These are phyloP conservation scores for Calonectria fujianensis DNA, from an alignment of 2,329 filamentous ascomycete genomes.

Conservation along the genomic window DNA sequence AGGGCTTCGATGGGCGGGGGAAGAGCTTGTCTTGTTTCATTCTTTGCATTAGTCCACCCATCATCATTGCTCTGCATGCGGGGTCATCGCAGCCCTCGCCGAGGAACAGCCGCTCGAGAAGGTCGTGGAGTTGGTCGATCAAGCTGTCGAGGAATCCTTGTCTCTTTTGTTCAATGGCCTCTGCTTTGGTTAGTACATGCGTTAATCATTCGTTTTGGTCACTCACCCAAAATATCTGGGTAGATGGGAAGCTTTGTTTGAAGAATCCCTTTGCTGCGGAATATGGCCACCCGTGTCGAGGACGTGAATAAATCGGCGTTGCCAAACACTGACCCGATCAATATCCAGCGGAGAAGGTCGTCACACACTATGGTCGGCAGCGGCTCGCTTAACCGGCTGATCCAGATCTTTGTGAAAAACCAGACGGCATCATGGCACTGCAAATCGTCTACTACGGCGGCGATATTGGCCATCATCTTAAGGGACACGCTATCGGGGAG, in stretches of 20 bases:
- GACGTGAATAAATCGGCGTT: conserved; percentile 1
- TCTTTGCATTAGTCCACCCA: conserved; percentile 6
- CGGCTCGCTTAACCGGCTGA: background rate
- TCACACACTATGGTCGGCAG: background rate
- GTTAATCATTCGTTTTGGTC: too few relatives aligned
- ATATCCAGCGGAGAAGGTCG: conserved; percentile 8
- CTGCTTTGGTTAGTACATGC: background rate
- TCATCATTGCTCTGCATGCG: conserved; percentile 15
- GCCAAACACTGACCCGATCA: conserved; percentile 4
- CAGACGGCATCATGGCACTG: conserved; percentile 25
- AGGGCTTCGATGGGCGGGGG: background rate
- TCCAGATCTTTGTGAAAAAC: conserved; percentile 18
- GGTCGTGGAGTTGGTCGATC: conserved; percentile 3
- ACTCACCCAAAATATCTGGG: conserved; percentile 6
- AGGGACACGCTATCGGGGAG: conserved; percentile 10
- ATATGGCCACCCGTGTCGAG: background rate
- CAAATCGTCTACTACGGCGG: conserved; percentile 19
- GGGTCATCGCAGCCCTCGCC: conserved; percentile 7
- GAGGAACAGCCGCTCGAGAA: conserved; percentile 8
- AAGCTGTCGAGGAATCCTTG: background rate
- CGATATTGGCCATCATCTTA: conserved; percentile 15
- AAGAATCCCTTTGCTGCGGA: background rate
- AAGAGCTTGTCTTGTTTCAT: conserved; percentile 13
- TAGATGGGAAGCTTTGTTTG: conserved; percentile 5
- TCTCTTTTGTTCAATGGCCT: conserved; percentile 15